Evolutionary conservation across 2,329 filamentous ascomycete genomes (phyloP), one percentile per base, ranked within the genome.

Genomic region (Trichoderma lentiforme): DNA sequence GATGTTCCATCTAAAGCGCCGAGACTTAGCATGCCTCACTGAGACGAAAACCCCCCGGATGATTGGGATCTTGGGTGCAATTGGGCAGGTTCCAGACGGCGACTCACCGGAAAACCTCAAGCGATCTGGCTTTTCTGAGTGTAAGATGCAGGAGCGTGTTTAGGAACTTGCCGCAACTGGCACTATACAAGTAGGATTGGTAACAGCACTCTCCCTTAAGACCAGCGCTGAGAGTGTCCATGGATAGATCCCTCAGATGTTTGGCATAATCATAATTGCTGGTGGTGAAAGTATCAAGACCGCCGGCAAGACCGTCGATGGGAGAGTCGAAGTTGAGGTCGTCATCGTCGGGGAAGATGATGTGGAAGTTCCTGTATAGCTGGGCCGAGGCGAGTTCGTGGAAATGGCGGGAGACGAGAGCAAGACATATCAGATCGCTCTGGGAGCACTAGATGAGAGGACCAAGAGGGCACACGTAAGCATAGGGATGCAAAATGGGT

Each of bases 241-340:
- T 82, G 36, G 82, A 84, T 47, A 91, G 80, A 71, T 87, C 84
- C 73, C 84, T 84, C 34, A 91, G 80, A 76, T 90, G 86, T 73
- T 85, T 81, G 30, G 87, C 87, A 80, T 91, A 91, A 79, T 91
- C 83, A 80, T 90, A 90, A 34, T 90, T 85, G 82, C 89, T 91
- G 0, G 88, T 88, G 34, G 85, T 87, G 69, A 91, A 86, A 4
- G 89, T 90, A 70, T 90, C 86, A 62, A 91, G 83, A 4, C 88
- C 86, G 26, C 84, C 84, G 2, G 89, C 87, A 39, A 91, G 83
- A 5, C 85, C 83, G 74, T 90, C 88, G 63, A 88, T 86, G n/a
- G 84, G 83, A 0, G 83, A 84, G 62, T 88, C 87, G 75, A 84
- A 86, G 51, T 79, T 79, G 1, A 82, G 78, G 71, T 88, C 86